Evolutionary conservation across 1,284 basidiomycete species (phyloP).

Genomic region (Phlebopus sp.): DNA sequence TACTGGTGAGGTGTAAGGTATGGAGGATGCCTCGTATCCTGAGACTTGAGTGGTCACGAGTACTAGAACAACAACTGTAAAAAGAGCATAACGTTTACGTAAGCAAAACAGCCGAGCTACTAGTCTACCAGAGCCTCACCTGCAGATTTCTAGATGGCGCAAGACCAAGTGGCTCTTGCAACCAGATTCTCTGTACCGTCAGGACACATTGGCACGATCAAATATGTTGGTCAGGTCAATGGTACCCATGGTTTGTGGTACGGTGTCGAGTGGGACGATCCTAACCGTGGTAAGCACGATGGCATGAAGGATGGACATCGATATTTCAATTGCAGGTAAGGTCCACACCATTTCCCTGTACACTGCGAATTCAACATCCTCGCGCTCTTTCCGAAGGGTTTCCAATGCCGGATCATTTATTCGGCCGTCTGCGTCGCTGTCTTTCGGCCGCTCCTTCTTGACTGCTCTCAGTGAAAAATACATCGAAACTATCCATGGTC

Average conservation of each 20-base stretch:
- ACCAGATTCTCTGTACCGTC: constrained; percentile 48
- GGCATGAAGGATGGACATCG: constrained; percentile 74
- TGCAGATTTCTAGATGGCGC: constrained; percentile 12
- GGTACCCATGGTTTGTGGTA: constrained; percentile 77
- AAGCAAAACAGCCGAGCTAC: no score
- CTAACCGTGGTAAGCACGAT: constrained; percentile 80
- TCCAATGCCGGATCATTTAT: constrained; percentile 72
- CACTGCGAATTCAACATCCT: constrained; percentile 10
- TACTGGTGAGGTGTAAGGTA: constrained; percentile 16
- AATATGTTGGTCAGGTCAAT: constrained; percentile 66
- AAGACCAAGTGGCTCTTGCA: constrained; percentile 36
- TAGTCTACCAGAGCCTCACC: no score
- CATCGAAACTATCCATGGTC: constrained; percentile 57
- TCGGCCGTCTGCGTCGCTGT: constrained; percentile 55
- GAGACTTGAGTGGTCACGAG: neutral
- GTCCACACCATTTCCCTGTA: constrained; percentile 3
- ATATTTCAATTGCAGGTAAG: constrained; percentile 82
- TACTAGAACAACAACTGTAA: neutral
- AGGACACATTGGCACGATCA: constrained; percentile 64
- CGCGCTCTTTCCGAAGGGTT: constrained; percentile 36
- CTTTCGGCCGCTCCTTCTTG: constrained; percentile 70
- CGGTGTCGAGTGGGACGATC: constrained; percentile 95
- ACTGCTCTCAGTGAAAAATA: constrained; percentile 77
- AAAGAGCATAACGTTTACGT: neutral
- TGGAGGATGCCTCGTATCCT: constrained; percentile 6